These are phyloP conservation scores for Lizanozyma gosingica DNA, from an alignment of 1,139 yeast genomes.

Conservation along the genomic window DNA sequence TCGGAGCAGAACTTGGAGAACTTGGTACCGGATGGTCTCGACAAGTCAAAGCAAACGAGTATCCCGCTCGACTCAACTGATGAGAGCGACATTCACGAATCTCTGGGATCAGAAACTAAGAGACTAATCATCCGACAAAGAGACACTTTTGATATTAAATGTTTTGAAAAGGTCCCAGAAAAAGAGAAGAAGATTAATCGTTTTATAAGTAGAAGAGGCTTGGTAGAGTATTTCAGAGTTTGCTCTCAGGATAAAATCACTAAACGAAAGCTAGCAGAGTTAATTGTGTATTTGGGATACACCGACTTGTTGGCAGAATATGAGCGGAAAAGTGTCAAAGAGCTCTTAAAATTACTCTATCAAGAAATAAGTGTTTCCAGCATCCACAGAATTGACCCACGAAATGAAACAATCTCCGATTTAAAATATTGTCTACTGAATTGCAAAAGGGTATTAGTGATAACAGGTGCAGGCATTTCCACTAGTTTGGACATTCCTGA, in stretches of 20 bases:
- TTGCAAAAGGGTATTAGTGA: conserved; percentile 22
- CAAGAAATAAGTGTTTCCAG: not conserved
- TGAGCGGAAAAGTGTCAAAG: not conserved
- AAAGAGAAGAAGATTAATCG: not conserved
- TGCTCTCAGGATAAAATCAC: not conserved
- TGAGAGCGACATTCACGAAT: not conserved
- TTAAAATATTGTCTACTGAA: conserved; percentile 4
- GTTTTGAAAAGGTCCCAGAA: not conserved
- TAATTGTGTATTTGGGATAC: not conserved
- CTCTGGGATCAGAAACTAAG: conserved; percentile 6
- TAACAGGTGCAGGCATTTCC: conserved; percentile 42
- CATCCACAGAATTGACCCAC: not conserved
- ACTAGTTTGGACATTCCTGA: conserved; percentile 40
- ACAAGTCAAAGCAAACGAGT: too few relatives aligned
- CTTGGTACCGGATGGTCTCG: too few relatives aligned
- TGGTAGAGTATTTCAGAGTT: not conserved
- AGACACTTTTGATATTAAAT: not conserved
- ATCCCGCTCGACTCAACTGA: not conserved
- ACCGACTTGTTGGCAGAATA: not conserved
- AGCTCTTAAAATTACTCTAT: not conserved
- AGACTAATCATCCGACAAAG: too few relatives aligned
- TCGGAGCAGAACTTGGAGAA: too few relatives aligned
- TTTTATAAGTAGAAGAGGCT: not conserved
- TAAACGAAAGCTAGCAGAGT: not conserved
- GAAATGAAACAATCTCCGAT: not conserved